Conservation (phyloP, 2,329 filamentous ascomycete genomes). For the Aureobasidium pullulans region DNA sequence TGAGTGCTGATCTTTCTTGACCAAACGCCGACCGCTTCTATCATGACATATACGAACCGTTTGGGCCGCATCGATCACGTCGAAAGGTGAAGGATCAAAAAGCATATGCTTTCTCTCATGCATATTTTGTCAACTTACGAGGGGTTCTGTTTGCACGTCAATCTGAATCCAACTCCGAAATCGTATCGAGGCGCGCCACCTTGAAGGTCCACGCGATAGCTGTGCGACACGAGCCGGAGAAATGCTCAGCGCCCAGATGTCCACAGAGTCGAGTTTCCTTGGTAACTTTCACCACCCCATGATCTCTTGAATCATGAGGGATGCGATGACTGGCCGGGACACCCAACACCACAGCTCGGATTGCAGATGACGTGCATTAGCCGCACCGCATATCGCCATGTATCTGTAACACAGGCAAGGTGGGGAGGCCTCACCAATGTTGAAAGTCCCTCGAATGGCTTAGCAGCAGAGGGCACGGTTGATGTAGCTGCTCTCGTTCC, state of each 20-base stretch:
- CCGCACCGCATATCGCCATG: not conserved
- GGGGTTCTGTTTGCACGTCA: not conserved
- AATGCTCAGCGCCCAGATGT: slow-evolving; percentile 5
- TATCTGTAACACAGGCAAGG: slow-evolving; percentile 13
- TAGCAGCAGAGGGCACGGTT: slow-evolving; percentile 4
- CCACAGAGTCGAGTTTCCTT: not conserved
- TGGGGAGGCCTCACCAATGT: slow-evolving; percentile 7
- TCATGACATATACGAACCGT: slow-evolving; percentile 8
- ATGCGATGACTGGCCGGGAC: not conserved
- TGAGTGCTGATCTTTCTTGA: slow-evolving; percentile 1
- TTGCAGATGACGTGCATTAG: slow-evolving; percentile 14
- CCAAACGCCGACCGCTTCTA: not conserved
- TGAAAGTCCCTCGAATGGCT: not conserved
- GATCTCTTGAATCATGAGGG: slow-evolving; percentile 5
- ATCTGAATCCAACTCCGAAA: not conserved
- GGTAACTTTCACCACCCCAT: slow-evolving; percentile 7
- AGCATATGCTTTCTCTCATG: slow-evolving; percentile 5
- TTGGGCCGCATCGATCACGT: not conserved
- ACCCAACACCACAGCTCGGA: not conserved
- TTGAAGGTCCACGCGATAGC: not conserved
- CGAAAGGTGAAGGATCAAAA: slow-evolving; percentile 1
- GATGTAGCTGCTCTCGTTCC: not conserved
- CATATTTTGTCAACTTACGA: not conserved
- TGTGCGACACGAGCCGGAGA: slow-evolving; percentile 4
- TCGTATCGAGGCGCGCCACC: not conserved